Evolutionary conservation across 768 basidiomycete species (phyloP).

Genomic region (Tricholomella constricta): DNA sequence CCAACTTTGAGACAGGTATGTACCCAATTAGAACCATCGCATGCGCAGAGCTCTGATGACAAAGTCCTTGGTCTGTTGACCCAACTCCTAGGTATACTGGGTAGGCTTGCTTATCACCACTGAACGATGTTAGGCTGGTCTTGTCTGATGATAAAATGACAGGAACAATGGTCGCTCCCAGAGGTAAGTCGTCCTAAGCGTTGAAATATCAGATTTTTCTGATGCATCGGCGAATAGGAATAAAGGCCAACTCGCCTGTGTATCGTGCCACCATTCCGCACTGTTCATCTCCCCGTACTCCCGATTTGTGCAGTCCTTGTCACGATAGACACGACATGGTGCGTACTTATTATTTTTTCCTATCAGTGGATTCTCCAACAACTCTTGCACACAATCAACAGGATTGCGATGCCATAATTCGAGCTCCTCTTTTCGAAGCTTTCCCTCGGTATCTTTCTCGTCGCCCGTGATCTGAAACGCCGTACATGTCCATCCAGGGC

Average conservation of each 20-base stretch:
- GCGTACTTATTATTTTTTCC: neutral
- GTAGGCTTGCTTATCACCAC: slow-evolving; percentile 19
- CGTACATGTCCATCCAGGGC: slow-evolving; percentile 27
- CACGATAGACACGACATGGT: neutral
- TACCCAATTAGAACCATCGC: slow-evolving; percentile 34
- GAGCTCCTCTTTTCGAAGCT: neutral
- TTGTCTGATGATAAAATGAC: slow-evolving; percentile 8
- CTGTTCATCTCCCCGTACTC: slow-evolving; percentile 2
- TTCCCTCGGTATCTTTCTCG: slow-evolving; percentile 3
- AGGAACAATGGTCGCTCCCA: slow-evolving; percentile 3
- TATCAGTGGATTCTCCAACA: slow-evolving; percentile 13
- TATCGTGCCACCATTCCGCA: neutral
- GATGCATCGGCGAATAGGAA: neutral
- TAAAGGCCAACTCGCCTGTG: neutral
- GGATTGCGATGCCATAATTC: slow-evolving; percentile 2
- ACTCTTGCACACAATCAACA: neutral
- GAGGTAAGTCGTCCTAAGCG: neutral
- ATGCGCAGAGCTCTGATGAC: slow-evolving; percentile 6
- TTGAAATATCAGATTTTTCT: neutral
- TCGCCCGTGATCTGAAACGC: slow-evolving; percentile 11
- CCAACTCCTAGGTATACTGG: slow-evolving; percentile 6
- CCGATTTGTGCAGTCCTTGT: neutral
- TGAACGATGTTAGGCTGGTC: slow-evolving; percentile 1
- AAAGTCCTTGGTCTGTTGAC: slow-evolving; percentile 9
- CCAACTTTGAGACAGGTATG: slow-evolving; percentile 33